Conservation (phyloP, 2,329 filamentous ascomycete species). For the Scolecobasidium constrictum region DNA sequence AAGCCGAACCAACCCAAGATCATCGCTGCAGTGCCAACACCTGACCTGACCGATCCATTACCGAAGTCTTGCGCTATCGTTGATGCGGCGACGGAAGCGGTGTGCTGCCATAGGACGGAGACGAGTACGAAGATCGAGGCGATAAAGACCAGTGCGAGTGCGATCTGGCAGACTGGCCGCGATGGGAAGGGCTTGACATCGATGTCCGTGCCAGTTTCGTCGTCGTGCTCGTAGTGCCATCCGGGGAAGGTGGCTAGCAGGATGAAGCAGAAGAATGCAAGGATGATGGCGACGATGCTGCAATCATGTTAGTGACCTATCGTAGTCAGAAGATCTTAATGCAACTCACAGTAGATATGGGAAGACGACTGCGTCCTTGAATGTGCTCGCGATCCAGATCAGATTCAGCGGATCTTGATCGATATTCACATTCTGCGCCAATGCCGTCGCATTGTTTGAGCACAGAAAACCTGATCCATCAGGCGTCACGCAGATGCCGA, state of each 20-base stretch:
- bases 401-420: conserved; percentile 95
- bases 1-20: conserved; percentile 97
- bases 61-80: conserved; percentile 88
- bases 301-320: conserved; percentile 9
- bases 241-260: conserved; percentile 93
- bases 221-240: conserved; percentile 88
- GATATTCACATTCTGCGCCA: conserved; percentile 78
- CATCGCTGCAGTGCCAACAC: conserved; percentile 91
- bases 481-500: conserved; percentile 91
- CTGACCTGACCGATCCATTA: conserved; percentile 76
- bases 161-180: conserved; percentile 81
- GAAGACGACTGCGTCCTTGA: conserved; percentile 98
- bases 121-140: conserved; percentile 55
- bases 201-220: conserved; percentile 63
- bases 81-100: conserved; percentile 87
- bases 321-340: not conserved
- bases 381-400: conserved; percentile 93
- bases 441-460: conserved; percentile 89
- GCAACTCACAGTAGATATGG: conserved; percentile 79
- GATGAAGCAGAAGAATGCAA: conserved; percentile 91
- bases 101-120: conserved; percentile 78
- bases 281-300: conserved; percentile 93
- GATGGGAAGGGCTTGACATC: conserved; percentile 93
- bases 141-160: conserved; percentile 81
- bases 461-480: conserved; percentile 88